Percentiles rank a stretch among this genome's conserved stretches.
Conservation (phyloP, 2,329 filamentous ascomycete genomes). For the Verticillium longisporum region DNA sequence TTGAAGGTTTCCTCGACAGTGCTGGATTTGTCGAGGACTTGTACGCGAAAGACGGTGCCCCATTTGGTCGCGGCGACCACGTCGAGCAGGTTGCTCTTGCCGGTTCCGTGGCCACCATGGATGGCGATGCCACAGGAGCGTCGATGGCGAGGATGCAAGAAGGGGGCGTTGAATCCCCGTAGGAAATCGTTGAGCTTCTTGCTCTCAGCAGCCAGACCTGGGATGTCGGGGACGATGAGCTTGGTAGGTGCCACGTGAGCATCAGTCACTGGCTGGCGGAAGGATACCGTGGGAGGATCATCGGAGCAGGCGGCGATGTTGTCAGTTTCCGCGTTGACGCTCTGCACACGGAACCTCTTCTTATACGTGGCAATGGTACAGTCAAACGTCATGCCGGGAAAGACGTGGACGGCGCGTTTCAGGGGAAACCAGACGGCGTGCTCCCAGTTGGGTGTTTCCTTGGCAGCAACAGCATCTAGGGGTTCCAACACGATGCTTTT, state of each 20-base stretch:
- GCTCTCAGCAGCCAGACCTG: constrained; percentile 61
- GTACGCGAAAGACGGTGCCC: constrained; percentile 60
- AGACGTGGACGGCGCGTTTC: constrained; percentile 57
- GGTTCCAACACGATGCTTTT: constrained; percentile 35
- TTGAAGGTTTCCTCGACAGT: constrained; percentile 63
- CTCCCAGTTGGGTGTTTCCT: neutral
- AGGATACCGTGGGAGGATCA: constrained; percentile 28
- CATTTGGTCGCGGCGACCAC: constrained; percentile 62
- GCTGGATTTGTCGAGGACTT: constrained; percentile 46
- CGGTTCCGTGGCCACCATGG: constrained; percentile 77
- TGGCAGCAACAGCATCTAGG: neutral
- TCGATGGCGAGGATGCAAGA: constrained; percentile 20
- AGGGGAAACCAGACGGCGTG: neutral
- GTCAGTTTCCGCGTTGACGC: constrained; percentile 45
- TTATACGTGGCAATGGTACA: constrained; percentile 48
- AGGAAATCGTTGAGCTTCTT: constrained; percentile 62
- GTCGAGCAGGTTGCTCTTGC: constrained; percentile 70
- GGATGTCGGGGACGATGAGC: constrained; percentile 49
- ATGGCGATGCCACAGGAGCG: constrained; percentile 59
- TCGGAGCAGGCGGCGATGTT: constrained; percentile 40
- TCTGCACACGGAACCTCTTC: constrained; percentile 51
- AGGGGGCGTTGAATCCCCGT: constrained; percentile 39
- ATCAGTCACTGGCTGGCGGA: constrained; percentile 18
- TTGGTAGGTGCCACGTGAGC: constrained; percentile 14
- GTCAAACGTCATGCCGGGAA: constrained; percentile 65